Conservation (phyloP, 306 rosid genomes). For the Rubus idaeus region DNA sequence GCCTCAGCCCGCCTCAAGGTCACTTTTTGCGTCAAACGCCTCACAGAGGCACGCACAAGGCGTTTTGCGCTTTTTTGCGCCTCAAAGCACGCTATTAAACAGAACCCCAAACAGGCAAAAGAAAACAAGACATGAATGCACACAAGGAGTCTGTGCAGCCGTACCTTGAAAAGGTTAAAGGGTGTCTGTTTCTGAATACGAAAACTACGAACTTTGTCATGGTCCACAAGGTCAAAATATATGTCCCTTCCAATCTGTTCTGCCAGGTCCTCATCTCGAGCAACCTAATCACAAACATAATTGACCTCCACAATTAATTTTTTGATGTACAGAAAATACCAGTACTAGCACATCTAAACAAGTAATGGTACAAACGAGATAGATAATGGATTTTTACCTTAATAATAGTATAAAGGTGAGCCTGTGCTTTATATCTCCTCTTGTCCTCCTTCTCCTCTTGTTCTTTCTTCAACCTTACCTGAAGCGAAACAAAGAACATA, state of each 20-base stretch:
- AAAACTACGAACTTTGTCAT: conserved; percentile 85
- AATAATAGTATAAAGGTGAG: conserved; percentile 79
- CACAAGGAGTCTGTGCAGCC: background rate
- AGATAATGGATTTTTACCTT: conserved; percentile 47
- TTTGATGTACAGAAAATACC: background rate
- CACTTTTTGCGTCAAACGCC: too few species aligned
- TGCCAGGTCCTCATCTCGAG: conserved; percentile 73
- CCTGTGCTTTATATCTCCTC: conserved; percentile 85
- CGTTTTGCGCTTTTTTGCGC: too few species aligned
- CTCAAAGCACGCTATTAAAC: too few species aligned
- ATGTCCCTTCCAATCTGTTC: conserved; percentile 80
- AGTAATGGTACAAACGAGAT: background rate
- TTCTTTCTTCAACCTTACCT: conserved; percentile 86
- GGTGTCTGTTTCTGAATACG: conserved; percentile 68
- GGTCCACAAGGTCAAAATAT: conserved; percentile 93
- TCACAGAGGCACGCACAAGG: too few species aligned
- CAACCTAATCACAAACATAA: conserved; percentile 54
- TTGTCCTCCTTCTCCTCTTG: conserved; percentile 84
- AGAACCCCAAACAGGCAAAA: background rate
- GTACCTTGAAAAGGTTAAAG: conserved; percentile 75
- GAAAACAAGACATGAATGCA: background rate
- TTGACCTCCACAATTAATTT: background rate
- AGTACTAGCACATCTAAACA: conserved; percentile 5
- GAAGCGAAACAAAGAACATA: conserved; percentile 20
- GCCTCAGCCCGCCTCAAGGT: too few species aligned